Evolutionary conservation across 805 yeast genomes (phyloP).

Genomic region (Candida anglica): DNA sequence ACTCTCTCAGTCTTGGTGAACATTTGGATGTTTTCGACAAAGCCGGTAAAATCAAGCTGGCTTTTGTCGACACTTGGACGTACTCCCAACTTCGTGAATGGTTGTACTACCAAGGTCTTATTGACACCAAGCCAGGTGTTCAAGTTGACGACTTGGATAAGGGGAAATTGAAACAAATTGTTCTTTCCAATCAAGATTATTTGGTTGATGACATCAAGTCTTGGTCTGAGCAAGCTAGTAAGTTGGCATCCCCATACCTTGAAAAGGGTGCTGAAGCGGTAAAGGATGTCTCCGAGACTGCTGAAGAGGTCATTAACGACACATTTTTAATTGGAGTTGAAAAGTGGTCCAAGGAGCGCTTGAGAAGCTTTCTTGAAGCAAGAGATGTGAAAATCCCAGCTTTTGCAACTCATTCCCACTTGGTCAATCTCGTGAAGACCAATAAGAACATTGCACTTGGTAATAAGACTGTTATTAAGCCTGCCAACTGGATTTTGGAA

Average conservation of each 20-base stretch:
- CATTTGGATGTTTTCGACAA: slow-evolving; percentile 30
- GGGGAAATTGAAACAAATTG: slow-evolving; percentile 31
- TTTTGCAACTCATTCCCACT: slow-evolving; percentile 35
- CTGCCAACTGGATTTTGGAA: slow-evolving; percentile 25
- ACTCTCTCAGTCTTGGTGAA: slow-evolving; percentile 33
- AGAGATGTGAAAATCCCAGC: slow-evolving; percentile 37
- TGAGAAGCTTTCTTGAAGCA: slow-evolving; percentile 36
- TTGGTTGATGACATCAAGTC: slow-evolving; percentile 36
- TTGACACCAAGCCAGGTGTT: slow-evolving; percentile 26
- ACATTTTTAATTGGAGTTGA: slow-evolving; percentile 44
- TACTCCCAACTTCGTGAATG: slow-evolving; percentile 53
- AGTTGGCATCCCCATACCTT: slow-evolving; percentile 29
- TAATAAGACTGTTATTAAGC: slow-evolving; percentile 14
- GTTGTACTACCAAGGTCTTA: slow-evolving; percentile 39
- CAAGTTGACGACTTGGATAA: slow-evolving; percentile 28
- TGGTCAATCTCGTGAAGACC: slow-evolving; percentile 35
- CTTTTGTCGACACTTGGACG: slow-evolving; percentile 49
- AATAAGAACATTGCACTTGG: slow-evolving; percentile 24
- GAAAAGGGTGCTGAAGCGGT: slow-evolving; percentile 19
- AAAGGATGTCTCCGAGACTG: slow-evolving; percentile 13
- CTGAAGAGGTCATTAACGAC: slow-evolving; percentile 36
- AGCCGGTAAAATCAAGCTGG: slow-evolving; percentile 36
- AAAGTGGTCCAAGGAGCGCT: slow-evolving; percentile 43
- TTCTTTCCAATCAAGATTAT: slow-evolving; percentile 26
- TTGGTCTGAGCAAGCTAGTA: slow-evolving; percentile 26